These are phyloP conservation scores for Tieghemiomyces parasiticus DNA, from an alignment of 192 early-diverging fungal genomes.

Conservation along the genomic window DNA sequence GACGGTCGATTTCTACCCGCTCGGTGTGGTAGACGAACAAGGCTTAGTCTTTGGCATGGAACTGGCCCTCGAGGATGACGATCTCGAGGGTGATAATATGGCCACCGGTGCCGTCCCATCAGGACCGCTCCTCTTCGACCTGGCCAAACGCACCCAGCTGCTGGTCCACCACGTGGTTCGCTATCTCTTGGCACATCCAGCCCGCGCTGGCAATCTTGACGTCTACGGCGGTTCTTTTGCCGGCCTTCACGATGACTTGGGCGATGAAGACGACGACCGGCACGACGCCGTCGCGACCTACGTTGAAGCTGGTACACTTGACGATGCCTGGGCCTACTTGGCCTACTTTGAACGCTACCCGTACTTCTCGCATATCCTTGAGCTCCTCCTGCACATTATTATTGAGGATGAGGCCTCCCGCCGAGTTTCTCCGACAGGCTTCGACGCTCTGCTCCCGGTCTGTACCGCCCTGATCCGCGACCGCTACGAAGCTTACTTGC, in stretches of 20 bases:
- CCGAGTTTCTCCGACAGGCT: not conserved
- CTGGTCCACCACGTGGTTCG: not conserved
- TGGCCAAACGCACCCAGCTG: not conserved
- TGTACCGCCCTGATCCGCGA: slow-evolving; percentile 67
- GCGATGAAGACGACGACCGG: too few relatives aligned
- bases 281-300: too few relatives aligned
- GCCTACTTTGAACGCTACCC: slow-evolving; percentile 50
- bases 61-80: not conserved
- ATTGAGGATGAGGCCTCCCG: slow-evolving; percentile 65
- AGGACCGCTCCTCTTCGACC: too few relatives aligned
- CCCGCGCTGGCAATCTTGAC: not conserved
- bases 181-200: too few relatives aligned
- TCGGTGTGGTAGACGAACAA: slow-evolving; percentile 4
- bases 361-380: slow-evolving; percentile 88
- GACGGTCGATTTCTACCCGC: slow-evolving; percentile 6
- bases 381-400: slow-evolving; percentile 77
- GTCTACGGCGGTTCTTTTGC: not conserved
- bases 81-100: not conserved
- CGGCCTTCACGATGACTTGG: not conserved
- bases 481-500: slow-evolving; percentile 49
- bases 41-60: slow-evolving; percentile 1
- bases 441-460: slow-evolving; percentile 41
- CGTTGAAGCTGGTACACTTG: too few relatives aligned
- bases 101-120: not conserved
- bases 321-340: slow-evolving; percentile 28